Evolutionary conservation across 352 stramenopile species (phyloP).

Genomic region (Thalassiosira mediterranea): DNA sequence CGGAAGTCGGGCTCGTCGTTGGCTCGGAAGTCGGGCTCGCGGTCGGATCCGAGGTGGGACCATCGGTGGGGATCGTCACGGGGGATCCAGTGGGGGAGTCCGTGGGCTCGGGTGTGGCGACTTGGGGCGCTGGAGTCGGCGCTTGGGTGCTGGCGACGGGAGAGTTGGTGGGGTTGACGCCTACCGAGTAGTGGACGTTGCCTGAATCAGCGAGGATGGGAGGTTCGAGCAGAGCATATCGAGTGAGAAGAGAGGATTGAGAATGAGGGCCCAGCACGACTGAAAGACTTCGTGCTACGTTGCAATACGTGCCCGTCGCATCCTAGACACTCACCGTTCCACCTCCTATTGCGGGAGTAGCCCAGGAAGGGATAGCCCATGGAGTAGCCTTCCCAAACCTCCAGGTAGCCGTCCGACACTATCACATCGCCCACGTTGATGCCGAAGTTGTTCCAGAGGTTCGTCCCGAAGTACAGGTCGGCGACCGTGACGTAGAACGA

Average conservation of each 20-base stretch:
- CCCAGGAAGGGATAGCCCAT: neutral
- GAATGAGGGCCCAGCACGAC: too few relatives aligned
- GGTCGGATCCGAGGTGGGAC: neutral
- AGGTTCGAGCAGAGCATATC: neutral
- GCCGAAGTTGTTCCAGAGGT: neutral
- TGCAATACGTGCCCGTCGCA: neutral
- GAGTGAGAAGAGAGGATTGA: neutral
- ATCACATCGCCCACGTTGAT: neutral
- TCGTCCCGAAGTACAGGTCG: neutral
- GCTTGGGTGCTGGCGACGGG: neutral
- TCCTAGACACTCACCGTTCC: slow-evolving; percentile 7
- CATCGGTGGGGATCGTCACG: neutral
- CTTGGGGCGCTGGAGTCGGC: neutral
- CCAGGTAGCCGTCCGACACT: slow-evolving; percentile 4
- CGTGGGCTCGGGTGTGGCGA: neutral
- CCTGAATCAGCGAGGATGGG: neutral
- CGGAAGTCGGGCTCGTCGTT: neutral
- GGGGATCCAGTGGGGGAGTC: neutral
- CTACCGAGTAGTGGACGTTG: slow-evolving; percentile 6
- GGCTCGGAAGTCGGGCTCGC: neutral
- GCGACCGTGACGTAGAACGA: slow-evolving; percentile 1
- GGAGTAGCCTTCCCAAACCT: slow-evolving; percentile 2
- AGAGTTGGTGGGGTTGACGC: neutral
- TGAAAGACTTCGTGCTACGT: too few relatives aligned
- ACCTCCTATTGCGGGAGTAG: neutral